A percentile compares a stretch with the other conserved stretches of the same genome.
phyloP scores from a whole-genome alignment of 164 flowering plant genomes.

The Amborella trichopoda region DNA sequence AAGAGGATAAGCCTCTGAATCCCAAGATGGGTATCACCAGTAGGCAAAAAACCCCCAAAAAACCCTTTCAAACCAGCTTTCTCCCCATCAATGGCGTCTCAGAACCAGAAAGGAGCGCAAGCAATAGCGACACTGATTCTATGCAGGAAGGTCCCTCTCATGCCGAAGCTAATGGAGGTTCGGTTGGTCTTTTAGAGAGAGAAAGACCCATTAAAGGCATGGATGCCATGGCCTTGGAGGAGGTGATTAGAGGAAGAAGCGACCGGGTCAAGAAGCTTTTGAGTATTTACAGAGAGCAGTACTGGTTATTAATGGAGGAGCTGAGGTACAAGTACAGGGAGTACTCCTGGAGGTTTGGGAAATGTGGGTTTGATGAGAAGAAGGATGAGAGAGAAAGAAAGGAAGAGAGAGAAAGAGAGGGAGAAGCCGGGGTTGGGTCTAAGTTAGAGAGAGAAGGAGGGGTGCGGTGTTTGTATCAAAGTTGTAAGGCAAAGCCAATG shows the following conservation, averaged over 20 bases:
- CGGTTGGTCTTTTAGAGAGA: not conserved
- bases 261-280: slow-evolving; percentile 29
- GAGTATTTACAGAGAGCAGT: slow-evolving; percentile 30
- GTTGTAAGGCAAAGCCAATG: slow-evolving; percentile 80
- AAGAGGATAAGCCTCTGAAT: too few relatives aligned
- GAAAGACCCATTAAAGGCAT: not conserved
- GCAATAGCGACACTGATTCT: too few relatives aligned
- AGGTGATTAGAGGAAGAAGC: slow-evolving; percentile 43
- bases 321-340: slow-evolving; percentile 40
- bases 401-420: slow-evolving; percentile 12
- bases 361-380: slow-evolving; percentile 45
- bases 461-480: slow-evolving; percentile 34
- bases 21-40: too few relatives aligned
- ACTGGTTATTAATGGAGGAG: slow-evolving; percentile 74
- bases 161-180: too few relatives aligned
- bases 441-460: too few relatives aligned
- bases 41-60: too few relatives aligned
- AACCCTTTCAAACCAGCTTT: too few relatives aligned
- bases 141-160: too few relatives aligned
- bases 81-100: too few relatives aligned
- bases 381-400: slow-evolving; percentile 11
- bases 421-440: too few relatives aligned
- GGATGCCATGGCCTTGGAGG: slow-evolving; percentile 8
- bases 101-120: too few relatives aligned
- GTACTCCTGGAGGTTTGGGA: slow-evolving; percentile 59